A percentile compares a stretch with the other conserved stretches of the same genome.
These are phyloP conservation scores for Fusarium sp. DNA, from an alignment of 2,329 filamentous ascomycete genomes.

Conservation along the genomic window DNA sequence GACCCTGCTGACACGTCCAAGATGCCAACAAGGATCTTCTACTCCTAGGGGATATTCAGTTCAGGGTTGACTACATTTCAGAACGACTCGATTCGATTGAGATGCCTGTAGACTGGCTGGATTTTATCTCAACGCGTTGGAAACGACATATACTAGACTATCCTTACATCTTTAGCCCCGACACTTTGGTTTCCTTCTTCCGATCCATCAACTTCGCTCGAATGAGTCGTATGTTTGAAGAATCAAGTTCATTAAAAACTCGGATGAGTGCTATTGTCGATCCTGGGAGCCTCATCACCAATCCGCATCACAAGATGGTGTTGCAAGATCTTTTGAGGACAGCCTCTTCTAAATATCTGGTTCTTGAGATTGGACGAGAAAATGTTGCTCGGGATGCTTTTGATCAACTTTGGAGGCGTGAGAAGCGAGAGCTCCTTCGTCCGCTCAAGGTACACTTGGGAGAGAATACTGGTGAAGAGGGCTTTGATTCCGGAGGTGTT, in stretches of 20 bases:
- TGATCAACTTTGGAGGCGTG: conserved; percentile 88
- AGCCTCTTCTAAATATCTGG: conserved; percentile 74
- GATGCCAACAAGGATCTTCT: conserved; percentile 71
- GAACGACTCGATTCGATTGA: conserved; percentile 79
- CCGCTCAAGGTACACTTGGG: conserved; percentile 90
- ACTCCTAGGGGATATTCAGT: conserved; percentile 73
- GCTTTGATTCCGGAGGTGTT: conserved; percentile 92
- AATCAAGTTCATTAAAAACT: conserved; percentile 66
- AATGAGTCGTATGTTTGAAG: conserved; percentile 84
- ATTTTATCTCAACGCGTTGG: conserved; percentile 67
- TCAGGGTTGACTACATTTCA: conserved; percentile 78
- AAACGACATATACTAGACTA: conserved; percentile 80
- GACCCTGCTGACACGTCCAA: conserved; percentile 43
- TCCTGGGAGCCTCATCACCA: conserved; percentile 63
- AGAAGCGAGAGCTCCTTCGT: conserved; percentile 81
- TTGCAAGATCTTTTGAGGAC: conserved; percentile 71
- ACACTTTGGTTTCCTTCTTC: conserved; percentile 82
- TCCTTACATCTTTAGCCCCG: conserved; percentile 79
- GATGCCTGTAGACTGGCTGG: conserved; percentile 77
- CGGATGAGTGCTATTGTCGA: conserved; percentile 66
- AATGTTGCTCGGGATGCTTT: conserved; percentile 77
- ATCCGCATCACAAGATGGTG: conserved; percentile 66
- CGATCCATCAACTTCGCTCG: conserved; percentile 85
- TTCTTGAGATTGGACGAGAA: conserved; percentile 73
- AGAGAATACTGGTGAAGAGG: conserved; percentile 83